Conservation (phyloP, 139 green algal species). For the Chlorella ohadii region DNA sequence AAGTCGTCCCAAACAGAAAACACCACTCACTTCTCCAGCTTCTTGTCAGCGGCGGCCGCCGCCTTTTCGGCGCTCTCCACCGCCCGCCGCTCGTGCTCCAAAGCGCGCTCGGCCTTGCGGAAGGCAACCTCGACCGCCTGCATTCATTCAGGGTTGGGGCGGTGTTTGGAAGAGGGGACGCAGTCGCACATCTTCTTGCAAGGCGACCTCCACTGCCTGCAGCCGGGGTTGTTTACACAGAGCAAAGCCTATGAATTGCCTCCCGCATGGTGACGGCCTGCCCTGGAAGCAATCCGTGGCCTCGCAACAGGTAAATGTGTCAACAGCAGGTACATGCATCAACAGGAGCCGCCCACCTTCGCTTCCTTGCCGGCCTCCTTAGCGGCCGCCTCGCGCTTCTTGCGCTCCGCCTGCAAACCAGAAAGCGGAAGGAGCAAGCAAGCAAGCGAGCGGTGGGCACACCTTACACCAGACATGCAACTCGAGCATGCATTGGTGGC, state of each 20-base stretch:
- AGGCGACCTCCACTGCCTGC: background rate
- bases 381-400: background rate
- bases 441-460: no score
- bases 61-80: constrained; percentile 24
- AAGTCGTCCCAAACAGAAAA: background rate
- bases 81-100: constrained; percentile 1
- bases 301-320: no score
- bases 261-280: no score
- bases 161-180: no score
- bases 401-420: background rate
- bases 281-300: no score
- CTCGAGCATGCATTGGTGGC: no score
- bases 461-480: no score
- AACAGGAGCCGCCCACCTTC: background rate
- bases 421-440: no score
- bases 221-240: no score
- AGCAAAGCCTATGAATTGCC: no score
- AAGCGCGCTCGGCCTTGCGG: constrained; percentile 5
- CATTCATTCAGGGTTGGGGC: no score
- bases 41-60: constrained; percentile 22
- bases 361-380: constrained; percentile 12
- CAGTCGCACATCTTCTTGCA: no score
- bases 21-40: constrained; percentile 27
- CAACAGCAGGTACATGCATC: background rate
- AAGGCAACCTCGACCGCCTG: constrained; percentile 16